Conservation (phyloP, 192 early-diverging fungal genomes). For the Lobosporangium transversale region DNA sequence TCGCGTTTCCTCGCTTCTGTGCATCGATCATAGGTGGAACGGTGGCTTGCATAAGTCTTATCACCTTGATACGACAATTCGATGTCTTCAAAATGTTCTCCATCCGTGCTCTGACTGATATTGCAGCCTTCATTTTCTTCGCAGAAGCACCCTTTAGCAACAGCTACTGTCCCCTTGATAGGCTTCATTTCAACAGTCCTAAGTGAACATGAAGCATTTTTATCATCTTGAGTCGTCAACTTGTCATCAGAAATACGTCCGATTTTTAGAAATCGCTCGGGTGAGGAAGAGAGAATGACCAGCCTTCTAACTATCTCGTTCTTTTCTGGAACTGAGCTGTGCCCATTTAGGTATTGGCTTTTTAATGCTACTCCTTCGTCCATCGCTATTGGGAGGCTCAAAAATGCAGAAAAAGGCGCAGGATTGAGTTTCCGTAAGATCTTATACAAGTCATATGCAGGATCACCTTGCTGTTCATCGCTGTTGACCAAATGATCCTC, state of each 20-base stretch:
- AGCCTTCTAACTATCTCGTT: slow-evolving; percentile 20
- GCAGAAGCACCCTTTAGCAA: slow-evolving; percentile 60
- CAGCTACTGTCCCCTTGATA: slow-evolving; percentile 87
- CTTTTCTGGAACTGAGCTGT: not conserved
- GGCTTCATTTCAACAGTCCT: slow-evolving; percentile 91
- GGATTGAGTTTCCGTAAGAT: slow-evolving; percentile 79
- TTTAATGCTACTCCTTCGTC: not conserved
- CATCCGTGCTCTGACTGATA: slow-evolving; percentile 39
- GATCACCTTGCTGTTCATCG: slow-evolving; percentile 17
- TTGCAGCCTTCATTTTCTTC: slow-evolving; percentile 44
- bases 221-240: not conserved
- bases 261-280: slow-evolving; percentile 69
- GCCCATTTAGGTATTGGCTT: not conserved
- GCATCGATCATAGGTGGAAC: slow-evolving; percentile 29
- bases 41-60: not conserved
- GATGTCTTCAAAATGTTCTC: slow-evolving; percentile 17
- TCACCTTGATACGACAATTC: too few species aligned
- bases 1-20: slow-evolving; percentile 38
- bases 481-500: not conserved
- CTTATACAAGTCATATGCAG: slow-evolving; percentile 67
- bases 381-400: slow-evolving; percentile 62
- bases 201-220: not conserved
- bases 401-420: slow-evolving; percentile 85
- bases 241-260: slow-evolving; percentile 26
- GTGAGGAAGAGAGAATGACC: slow-evolving; percentile 57